Evolutionary conservation across 176 grass and related monocot genomes (phyloP), one percentile per base, ranked within the genome.

Genomic region (Chloris gayana): DNA sequence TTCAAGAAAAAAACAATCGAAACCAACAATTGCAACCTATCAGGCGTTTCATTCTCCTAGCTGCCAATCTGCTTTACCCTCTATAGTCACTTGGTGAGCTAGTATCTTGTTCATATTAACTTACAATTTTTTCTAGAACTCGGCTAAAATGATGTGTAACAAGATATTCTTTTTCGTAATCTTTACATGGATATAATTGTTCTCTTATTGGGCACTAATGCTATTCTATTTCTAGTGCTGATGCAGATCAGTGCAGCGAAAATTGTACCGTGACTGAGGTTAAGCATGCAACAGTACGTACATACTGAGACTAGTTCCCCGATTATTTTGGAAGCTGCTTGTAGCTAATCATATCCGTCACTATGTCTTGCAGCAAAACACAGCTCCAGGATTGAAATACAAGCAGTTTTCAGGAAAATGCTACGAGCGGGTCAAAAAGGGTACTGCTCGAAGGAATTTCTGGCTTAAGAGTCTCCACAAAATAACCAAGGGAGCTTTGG

Each of bases 331-430:
- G 33, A n/a, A 82, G 32, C 14, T 77, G 42, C 32, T 71, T 15
- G 37, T 70, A 24, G 11, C 56, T 72, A 45, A 77, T 71, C 27
- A 6, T 73, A 26, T 64, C 30, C 3, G 10, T 50, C 17, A 7
- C 72, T 32, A 9, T 15, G 33, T 74, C 65, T 81, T 75, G 33
- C 44, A 83, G 80, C 53, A 27, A 51, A 83, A 90, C 19, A 4
- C 67, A 30, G 49, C 21, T 67, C 44, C 74, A 69, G 74, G 68
- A 49, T 25, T 62, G 29, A 64, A 78, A 67, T 69, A 63, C 74
- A 83, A 75, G n/a, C n/a, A n/a, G 70, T 89, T 85, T 56, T 85
- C 82, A 14, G 88, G 88, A 69, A 90, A 83, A 86, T 86, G 74
- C 50, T 90, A 86, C 5, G 41, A 64, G 58, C 79, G 79, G 9